A percentile compares a stretch with the other conserved stretches of the same genome.
Conservation (phyloP, 441 rosid genomes). For the Manihot esculenta region DNA sequence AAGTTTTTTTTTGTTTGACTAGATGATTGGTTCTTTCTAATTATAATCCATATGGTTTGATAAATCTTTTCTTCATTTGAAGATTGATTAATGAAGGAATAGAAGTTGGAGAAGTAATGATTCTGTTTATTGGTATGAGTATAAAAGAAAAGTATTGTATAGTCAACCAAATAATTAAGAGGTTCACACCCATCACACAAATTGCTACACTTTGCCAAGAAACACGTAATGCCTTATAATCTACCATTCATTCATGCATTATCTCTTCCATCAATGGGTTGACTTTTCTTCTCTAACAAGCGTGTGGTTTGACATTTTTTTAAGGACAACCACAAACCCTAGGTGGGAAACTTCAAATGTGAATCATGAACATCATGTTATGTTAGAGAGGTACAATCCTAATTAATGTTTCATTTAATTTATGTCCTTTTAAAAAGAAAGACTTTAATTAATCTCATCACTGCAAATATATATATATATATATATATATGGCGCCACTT, state of each 20-base stretch:
- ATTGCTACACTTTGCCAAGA: conserved; percentile 7
- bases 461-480: too few species aligned
- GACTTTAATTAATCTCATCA: too few species aligned
- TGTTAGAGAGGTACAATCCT: too few species aligned
- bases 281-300: conserved; percentile 23
- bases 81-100: neutral
- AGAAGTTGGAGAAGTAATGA: neutral
- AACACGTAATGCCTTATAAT: neutral
- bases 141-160: neutral
- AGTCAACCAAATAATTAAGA: conserved; percentile 20
- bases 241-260: too few species aligned
- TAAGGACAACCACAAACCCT: conserved; percentile 15
- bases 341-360: conserved; percentile 22
- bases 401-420: too few species aligned
- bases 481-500: too few species aligned
- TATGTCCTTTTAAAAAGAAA: too few species aligned
- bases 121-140: neutral
- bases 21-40: neutral
- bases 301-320: conserved; percentile 18
- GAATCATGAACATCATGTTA: neutral
- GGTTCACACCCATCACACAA: conserved; percentile 12
- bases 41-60: neutral
- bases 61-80: neutral
- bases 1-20: neutral
- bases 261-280: too few species aligned